phyloP scores from a whole-genome alignment of 306 rosid genomes.

The Citrullus amarus region DNA sequence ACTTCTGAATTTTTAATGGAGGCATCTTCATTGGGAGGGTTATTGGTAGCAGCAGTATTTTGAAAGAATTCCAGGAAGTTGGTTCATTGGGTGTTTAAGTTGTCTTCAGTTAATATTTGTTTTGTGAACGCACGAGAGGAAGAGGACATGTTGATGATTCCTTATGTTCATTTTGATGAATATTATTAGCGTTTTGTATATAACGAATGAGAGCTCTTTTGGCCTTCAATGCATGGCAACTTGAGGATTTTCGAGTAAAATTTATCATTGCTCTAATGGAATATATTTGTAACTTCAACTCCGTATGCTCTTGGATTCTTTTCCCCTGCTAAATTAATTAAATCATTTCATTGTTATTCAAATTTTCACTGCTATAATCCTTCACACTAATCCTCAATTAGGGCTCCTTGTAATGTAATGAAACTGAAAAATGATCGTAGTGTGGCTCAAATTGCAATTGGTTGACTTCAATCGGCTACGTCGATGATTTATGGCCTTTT shows the following conservation, averaged over 20 bases:
- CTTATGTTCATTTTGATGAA: slow-evolving; percentile 35
- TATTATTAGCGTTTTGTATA: slow-evolving; percentile 74
- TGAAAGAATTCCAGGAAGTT: slow-evolving; percentile 20
- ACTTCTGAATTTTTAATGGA: slow-evolving; percentile 56
- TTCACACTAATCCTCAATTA: not conserved
- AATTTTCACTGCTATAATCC: not conserved
- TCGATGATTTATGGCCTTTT: no score
- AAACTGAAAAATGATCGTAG: not conserved
- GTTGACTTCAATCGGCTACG: no score
- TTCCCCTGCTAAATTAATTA: not conserved
- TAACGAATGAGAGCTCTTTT: slow-evolving; percentile 56
- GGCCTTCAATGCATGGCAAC: slow-evolving; percentile 38
- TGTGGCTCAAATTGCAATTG: not conserved
- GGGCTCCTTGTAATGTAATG: not conserved
- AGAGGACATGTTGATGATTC: slow-evolving; percentile 30
- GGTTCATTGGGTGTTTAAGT: slow-evolving; percentile 17
- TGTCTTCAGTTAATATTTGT: slow-evolving; percentile 38
- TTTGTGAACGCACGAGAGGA: slow-evolving; percentile 40
- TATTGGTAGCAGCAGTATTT: slow-evolving; percentile 13
- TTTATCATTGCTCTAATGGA: slow-evolving; percentile 35
- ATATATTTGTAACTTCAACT: slow-evolving; percentile 30
- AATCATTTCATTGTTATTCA: slow-evolving; percentile 19
- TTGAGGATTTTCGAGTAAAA: slow-evolving; percentile 28
- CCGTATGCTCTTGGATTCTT: slow-evolving; percentile 32
- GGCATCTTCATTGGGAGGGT: slow-evolving; percentile 10